A percentile compares a stretch with the other conserved stretches of the same genome.
phyloP scores from a whole-genome alignment of 1,139 yeast genomes.

The Candida buenavistaensis region DNA sequence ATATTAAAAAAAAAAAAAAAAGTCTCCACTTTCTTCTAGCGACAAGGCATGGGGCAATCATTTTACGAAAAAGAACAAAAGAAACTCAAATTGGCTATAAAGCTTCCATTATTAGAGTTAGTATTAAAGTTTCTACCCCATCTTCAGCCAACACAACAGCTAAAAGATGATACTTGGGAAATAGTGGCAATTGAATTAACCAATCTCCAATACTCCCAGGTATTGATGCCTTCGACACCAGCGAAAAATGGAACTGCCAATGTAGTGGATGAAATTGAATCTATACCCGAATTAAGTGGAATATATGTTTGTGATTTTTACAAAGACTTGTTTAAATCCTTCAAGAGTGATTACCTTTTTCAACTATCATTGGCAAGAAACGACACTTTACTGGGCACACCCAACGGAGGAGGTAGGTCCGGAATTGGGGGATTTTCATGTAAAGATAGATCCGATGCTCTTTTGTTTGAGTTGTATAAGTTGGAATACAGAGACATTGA shows the following conservation, averaged over 20 bases:
- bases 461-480: slow-evolving; percentile 27
- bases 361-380: neutral
- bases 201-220: slow-evolving; percentile 6
- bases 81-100: slow-evolving; percentile 24
- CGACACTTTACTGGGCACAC: neutral
- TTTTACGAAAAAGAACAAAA: slow-evolving; percentile 31
- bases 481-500: slow-evolving; percentile 25
- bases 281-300: slow-evolving; percentile 34
- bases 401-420: neutral
- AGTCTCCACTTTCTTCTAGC: too few species aligned
- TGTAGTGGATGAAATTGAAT: slow-evolving; percentile 17
- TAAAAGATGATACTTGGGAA: slow-evolving; percentile 37
- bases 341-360: neutral
- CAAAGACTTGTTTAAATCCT: slow-evolving; percentile 21
- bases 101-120: slow-evolving; percentile 30
- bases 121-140: slow-evolving; percentile 36
- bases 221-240: neutral
- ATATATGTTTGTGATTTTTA: slow-evolving; percentile 26
- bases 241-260: slow-evolving; percentile 5
- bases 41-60: slow-evolving; percentile 18
- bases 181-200: slow-evolving; percentile 32
- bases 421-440: neutral
- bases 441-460: slow-evolving; percentile 16
- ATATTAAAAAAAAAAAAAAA: too few species aligned
- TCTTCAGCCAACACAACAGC: slow-evolving; percentile 25